A percentile compares a stretch with the other conserved stretches of the same genome.
phyloP scores from a whole-genome alignment of 2,329 filamentous ascomycete genomes.

The Tolypocladium paradoxum region DNA sequence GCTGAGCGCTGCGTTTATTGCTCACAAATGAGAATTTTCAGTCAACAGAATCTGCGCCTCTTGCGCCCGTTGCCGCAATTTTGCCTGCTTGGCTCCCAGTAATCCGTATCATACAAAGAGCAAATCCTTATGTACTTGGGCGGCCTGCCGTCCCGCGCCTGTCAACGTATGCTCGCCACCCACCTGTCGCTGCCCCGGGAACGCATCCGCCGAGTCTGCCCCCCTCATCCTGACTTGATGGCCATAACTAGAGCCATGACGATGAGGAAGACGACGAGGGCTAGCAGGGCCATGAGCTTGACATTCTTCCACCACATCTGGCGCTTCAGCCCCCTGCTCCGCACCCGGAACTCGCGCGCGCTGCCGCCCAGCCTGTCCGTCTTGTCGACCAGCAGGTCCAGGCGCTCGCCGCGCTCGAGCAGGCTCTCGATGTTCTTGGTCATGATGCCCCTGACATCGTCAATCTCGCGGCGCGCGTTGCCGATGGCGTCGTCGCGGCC shows the following conservation, averaged over 20 bases:
- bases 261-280: constrained; percentile 54
- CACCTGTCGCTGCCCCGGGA: background rate
- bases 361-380: constrained; percentile 84
- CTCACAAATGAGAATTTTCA: background rate
- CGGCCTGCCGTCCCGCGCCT: background rate
- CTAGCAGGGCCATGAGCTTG: constrained; percentile 76
- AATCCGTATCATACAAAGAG: background rate
- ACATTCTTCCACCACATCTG: constrained; percentile 99
- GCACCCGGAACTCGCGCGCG: constrained; percentile 80
- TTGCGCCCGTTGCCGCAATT: background rate
- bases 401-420: constrained; percentile 81
- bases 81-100: background rate
- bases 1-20: background rate
- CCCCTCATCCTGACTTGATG: constrained; percentile 23
- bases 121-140: background rate
- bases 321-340: constrained; percentile 75
- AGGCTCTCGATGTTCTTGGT: constrained; percentile 88
- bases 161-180: background rate
- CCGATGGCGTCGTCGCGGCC: constrained; percentile 71
- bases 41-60: background rate
- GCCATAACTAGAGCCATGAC: constrained; percentile 44
- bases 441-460: constrained; percentile 88
- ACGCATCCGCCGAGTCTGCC: background rate
- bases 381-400: constrained; percentile 92
- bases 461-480: constrained; percentile 81